Evolutionary conservation across 2,329 filamentous ascomycete genomes (phyloP), one percentile per base, ranked within the genome.

Genomic region (Botrytis elliptica): DNA sequence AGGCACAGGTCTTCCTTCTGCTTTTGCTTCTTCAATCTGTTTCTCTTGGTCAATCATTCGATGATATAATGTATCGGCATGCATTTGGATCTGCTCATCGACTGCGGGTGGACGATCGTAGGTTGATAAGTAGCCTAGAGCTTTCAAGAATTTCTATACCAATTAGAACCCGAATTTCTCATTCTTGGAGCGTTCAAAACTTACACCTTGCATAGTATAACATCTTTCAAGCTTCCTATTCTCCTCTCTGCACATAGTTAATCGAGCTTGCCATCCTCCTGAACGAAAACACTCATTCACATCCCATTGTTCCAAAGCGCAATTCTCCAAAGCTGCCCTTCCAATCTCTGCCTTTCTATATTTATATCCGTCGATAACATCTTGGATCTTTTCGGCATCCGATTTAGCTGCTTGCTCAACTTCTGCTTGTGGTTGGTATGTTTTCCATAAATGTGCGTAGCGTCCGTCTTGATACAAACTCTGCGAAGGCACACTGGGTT

Each of bases 51-150:
- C 88, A 55, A 97, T 83, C 91, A 98, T 94, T 78, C 92, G 90
- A 79, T 95, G 92, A 83, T 94, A 99, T 59, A 99, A 86, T 76
- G 89, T 89, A 84, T 99, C 96, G 74, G 95, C 95, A 82, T 98
- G 95, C 91, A 98, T 93, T 83, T 98, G 96, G 75, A 99, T 94
- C 78, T 92, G 89, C 82, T 98, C 95, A 79, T 97, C 93, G 70
- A 93, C 87, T 44, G 90, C 87, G 0, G 87, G 84, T 14, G 91
- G 85, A 36, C 90, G 88, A 63, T 92, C 88, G 75, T 89, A 85
- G 40, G 89, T 89, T 12, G 89, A 88, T 49, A 97, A 88, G 81
- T 98, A 98, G 7, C 96, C 96, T 29, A 99, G 84, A 1, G 95
- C 94, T 83, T 95, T 94, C 42, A 99, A 85, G 78, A 99, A 95